Base-by-base conservation (phyloP, 2,329 filamentous ascomycete genomes). In the Ascochyta clinopodiicola region DNA sequence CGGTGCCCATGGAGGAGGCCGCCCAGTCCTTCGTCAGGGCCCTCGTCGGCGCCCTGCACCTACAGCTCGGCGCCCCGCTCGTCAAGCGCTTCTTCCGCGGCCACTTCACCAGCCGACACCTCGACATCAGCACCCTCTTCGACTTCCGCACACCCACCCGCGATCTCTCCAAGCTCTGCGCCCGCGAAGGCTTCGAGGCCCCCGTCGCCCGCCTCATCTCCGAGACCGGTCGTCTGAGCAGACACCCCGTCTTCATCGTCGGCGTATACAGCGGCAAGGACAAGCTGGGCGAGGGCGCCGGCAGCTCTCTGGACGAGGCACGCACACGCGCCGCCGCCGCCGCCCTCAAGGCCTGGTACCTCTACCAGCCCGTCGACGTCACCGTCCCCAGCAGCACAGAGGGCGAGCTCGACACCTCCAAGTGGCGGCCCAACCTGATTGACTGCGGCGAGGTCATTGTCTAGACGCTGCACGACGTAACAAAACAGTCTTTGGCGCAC, bases 251-350 rank as follows among this genome's bases (percentile, higher is more conserved):
- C 15, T 98, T 89, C 70, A 87, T 97, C 27, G 93, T 99, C 13
- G 95, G 94, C 55, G 93, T 99, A 59, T 99, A 90, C 80, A 96
- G 90, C 64, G 95, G 94, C 46, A 82, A 83, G 57, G 93, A 99
- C 74, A 94, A 95, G 83, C 82, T 99, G 37, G 95, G 94, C 51
- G 94, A 99, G 79, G 95, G 88, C n/a, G 84, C 88, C 19, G 95
- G 90, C 22, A 80, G 88, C 44, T 93, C 85, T 75, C 80, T 98
- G 52, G 83, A 92, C 63, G 85, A 92, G 68, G 94, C 90, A 29
- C 86, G 91, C 61, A 83, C 85, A 61, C 85, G 91, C 74, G 95
- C 95, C 19, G 87, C 91, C 34, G 93, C 96, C 69, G 88, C 89
- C 60, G 88, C 92, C 17, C 81, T 99, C 71, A 96, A 96, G 82